phyloP scores from a whole-genome alignment of 805 yeast species.

The Blastobotrys attinorum region DNA sequence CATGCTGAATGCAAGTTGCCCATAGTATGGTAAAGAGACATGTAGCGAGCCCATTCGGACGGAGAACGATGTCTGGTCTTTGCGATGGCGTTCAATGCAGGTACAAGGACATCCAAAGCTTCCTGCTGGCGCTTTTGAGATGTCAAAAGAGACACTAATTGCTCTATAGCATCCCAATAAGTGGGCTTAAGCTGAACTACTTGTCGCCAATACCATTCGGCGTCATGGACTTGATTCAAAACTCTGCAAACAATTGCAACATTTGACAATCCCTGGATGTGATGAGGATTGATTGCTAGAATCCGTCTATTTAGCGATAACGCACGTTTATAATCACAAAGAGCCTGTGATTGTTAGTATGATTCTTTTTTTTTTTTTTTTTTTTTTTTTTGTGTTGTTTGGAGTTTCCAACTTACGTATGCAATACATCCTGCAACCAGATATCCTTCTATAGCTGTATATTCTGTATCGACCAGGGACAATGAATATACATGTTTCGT shows the following conservation, averaged over 20 bases:
- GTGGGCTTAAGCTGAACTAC: constrained; percentile 17
- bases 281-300: constrained; percentile 8
- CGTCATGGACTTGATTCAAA: constrained; percentile 13
- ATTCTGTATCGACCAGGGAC: neutral
- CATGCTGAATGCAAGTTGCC: constrained; percentile 20
- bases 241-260: constrained; percentile 19
- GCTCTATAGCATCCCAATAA: constrained; percentile 26
- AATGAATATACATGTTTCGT: neutral
- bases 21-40: constrained; percentile 14
- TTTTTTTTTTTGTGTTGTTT: neutral
- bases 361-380: too few relatives aligned
- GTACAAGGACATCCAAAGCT: constrained; percentile 6
- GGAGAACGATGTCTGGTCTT: neutral
- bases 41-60: constrained; percentile 1
- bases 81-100: constrained; percentile 1
- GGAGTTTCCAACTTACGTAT: constrained; percentile 12
- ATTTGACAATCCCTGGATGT: constrained; percentile 22
- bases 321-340: constrained; percentile 4
- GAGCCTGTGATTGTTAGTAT: too few relatives aligned
- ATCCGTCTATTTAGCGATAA: constrained; percentile 2
- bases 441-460: constrained; percentile 10
- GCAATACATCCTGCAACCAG: constrained; percentile 24
- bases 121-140: constrained; percentile 12
- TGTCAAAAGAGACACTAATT: constrained; percentile 16
- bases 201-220: constrained; percentile 20